Evolutionary conservation across 768 basidiomycete genomes (phyloP), one percentile per base, ranked within the genome.

Genomic region (Amanita jacksonii): DNA sequence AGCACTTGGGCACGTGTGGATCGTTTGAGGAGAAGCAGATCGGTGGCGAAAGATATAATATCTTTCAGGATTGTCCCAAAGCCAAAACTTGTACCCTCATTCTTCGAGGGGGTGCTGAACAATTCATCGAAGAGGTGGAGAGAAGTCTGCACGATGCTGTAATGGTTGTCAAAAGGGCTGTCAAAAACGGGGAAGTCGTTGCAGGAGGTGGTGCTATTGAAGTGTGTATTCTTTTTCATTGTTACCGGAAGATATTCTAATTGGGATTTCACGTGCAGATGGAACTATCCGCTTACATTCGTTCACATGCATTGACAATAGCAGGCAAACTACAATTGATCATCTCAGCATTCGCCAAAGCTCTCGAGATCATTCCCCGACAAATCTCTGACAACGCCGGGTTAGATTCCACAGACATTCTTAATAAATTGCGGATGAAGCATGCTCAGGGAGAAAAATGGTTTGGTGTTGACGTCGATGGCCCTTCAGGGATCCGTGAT

Each of bases 381-480:
- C 94, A 98, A 61, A 97, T 99, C 47, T 97, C 89, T 61, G 94
- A 98, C 62, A 99, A 99, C 57, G 96, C 96, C 7, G 96, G 96
- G 16, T 67, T 98, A 23, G 96, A 99, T 64, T 92, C 96, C 2
- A 98, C 93, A 4, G 96, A 98, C 58, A 80, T 98, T 44, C 69
- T 99, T 35, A 98, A 98, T 68, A 96, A 96, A 62, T 77, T 99
- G 43, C 83, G 96, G 42, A 97, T 96, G 90, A 81, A 84, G 53
- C 93, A 98, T 58, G 90, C 91, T 0, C 76, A 76, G 45, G 88
- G 87, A 12, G 84, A 89, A 43, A 78, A 69, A 45, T 97, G 92
- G 92, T 82, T 75, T 35, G 96, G 96, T 48, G 92, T 98, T 10
- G 92, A 96, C 52, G 90, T 99, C 20, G 93, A 97, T 44, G 85